Base-by-base conservation (phyloP, 2,329 filamentous ascomycete genomes). In the Aspergillus sp. region DNA sequence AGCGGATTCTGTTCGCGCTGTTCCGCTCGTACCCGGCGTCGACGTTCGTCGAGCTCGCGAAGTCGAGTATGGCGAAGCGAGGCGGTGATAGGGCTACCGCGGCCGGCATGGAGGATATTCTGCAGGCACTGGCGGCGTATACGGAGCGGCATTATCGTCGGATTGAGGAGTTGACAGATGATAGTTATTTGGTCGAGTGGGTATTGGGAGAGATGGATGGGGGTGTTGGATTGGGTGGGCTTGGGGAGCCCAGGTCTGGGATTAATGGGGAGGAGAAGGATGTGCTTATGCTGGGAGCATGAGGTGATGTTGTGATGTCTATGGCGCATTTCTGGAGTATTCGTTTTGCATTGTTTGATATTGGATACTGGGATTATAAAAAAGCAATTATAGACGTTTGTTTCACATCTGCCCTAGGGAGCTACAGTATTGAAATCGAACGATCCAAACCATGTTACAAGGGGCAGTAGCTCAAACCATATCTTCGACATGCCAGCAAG, bases 151-250 rank as follows among this genome's bases (percentile, higher is more conserved):
- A 98, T 67, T 96, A 95, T 68, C 86, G 85, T 67, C 80, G 91
- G 47, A 79, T 93, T 58, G 90, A 95, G 65, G 91, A 95, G 62
- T 73, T 96, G 58, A 82, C 90, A 37, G 91, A 97, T 64, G 93
- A 97, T 74, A 95, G 90, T 63, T 97, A 90, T 70, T 71, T 98
- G 60, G 81, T 97, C 37, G 89, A 95, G 69, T 97, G 94, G 78
- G 94, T 91, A 53, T 74, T 97, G 53, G 80, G 84, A 61, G 88
- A 95, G 73, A 97, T 97, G 90, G 90, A 95, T 62, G 86, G 65
- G 78, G 65, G 77, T 85, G 52, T 74, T 64, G 51, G 74, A 63
- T 50, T 71, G 47, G 53, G 70, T 44, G 62, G 55, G 27, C 48
- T 65, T 23, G 58, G 54, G 19, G 58, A 52, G 47, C 52, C 60